Conservation (phyloP, 169 alveolate species). For the Plasmodium gonderi region DNA sequence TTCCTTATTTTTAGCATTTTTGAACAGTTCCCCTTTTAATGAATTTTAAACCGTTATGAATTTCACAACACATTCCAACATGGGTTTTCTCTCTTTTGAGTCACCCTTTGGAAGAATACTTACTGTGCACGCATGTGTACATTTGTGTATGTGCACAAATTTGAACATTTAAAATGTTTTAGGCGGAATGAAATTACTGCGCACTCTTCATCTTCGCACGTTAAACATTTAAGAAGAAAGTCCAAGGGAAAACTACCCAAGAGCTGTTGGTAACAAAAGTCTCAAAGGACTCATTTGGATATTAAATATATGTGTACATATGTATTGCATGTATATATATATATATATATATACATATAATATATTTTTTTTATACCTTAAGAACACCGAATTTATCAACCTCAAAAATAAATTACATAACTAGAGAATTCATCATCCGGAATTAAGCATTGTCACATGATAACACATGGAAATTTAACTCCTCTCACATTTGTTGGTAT, state of each 20-base stretch:
- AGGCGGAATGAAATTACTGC: background rate
- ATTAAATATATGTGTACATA: too few relatives aligned
- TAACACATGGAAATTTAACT: background rate
- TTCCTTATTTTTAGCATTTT: too few relatives aligned
- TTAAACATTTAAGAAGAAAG: too few relatives aligned
- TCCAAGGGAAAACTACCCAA: too few relatives aligned
- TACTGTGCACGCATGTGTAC: background rate
- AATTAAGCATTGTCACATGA: background rate
- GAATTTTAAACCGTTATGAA: too few relatives aligned
- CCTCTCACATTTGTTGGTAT: background rate
- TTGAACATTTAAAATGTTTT: background rate
- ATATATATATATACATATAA: background rate
- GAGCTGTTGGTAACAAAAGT: too few relatives aligned
- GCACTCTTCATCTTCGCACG: too few relatives aligned
- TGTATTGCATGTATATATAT: too few relatives aligned
- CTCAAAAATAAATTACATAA: background rate
- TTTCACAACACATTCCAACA: too few relatives aligned
- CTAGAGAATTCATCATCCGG: background rate
- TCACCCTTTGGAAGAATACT: too few relatives aligned
- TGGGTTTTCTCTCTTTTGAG: background rate
- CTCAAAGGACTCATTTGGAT: too few relatives aligned
- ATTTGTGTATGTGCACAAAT: background rate
- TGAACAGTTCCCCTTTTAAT: too few relatives aligned
- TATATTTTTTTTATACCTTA: background rate
- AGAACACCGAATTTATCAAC: background rate